phyloP scores from a whole-genome alignment of 805 yeast species.

The Sungouiella thailandica region DNA sequence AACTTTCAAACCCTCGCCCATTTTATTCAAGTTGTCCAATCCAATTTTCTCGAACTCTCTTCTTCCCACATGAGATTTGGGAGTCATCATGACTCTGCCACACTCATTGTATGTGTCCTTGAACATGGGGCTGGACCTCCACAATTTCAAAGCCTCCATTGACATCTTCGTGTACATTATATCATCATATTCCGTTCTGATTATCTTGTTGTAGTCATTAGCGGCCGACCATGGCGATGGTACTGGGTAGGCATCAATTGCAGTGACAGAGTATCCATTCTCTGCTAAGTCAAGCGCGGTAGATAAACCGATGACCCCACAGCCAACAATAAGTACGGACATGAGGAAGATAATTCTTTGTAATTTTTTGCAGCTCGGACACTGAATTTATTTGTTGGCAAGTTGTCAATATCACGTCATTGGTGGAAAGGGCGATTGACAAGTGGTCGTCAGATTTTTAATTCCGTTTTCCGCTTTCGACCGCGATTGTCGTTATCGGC shows the following conservation, averaged over 20 bases:
- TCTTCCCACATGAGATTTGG: constrained; percentile 26
- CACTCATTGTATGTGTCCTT: constrained; percentile 32
- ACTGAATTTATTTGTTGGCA: too few relatives aligned
- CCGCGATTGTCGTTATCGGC: not conserved
- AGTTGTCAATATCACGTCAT: too few relatives aligned
- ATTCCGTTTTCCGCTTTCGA: too few relatives aligned
- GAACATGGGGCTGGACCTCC: constrained; percentile 33
- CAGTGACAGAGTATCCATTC: constrained; percentile 9
- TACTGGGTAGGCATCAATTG: constrained; percentile 25
- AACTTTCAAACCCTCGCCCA: constrained; percentile 17
- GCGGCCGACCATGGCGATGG: constrained; percentile 47
- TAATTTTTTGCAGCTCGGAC: too few relatives aligned
- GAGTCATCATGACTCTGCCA: constrained; percentile 34
- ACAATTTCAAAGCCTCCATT: constrained; percentile 39
- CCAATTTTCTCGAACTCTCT: constrained; percentile 34
- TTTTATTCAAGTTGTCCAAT: constrained; percentile 24
- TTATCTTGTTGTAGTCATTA: constrained; percentile 45
- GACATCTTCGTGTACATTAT: constrained; percentile 37
- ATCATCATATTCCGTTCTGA: constrained; percentile 45
- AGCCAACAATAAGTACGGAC: constrained; percentile 9
- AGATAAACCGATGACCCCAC: constrained; percentile 14
- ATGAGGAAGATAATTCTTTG: not conserved
- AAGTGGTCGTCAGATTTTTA: too few relatives aligned
- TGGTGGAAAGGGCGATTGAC: too few relatives aligned
- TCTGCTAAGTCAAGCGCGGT: constrained; percentile 13